Percentiles rank a stretch among this genome's conserved stretches.
Conservation (phyloP, 164 flowering plant genomes). For the Tetracentron sinense region DNA sequence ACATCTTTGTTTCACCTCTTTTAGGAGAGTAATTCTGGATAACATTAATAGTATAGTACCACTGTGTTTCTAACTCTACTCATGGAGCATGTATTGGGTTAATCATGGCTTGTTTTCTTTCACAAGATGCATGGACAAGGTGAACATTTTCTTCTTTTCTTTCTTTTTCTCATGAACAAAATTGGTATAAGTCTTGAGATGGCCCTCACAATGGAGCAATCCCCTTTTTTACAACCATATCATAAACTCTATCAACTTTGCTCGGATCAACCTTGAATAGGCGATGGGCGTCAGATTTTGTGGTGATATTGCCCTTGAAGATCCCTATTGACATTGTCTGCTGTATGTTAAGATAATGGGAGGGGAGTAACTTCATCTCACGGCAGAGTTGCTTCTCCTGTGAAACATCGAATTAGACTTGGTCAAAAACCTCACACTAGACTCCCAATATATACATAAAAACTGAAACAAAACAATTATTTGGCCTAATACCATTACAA, state of each 20-base stretch:
- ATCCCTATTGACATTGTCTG: constrained; percentile 53
- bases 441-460: background rate
- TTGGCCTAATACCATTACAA: too few species aligned
- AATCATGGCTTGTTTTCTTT: too few species aligned
- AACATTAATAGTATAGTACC: too few species aligned
- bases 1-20: too few species aligned
- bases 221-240: constrained; percentile 71
- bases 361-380: constrained; percentile 65
- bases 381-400: constrained; percentile 76
- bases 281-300: constrained; percentile 68
- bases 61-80: too few species aligned
- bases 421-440: background rate
- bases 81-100: too few species aligned
- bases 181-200: background rate
- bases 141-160: background rate
- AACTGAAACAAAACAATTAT: too few species aligned
- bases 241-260: constrained; percentile 86
- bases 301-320: constrained; percentile 48
- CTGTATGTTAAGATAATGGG: constrained; percentile 76
- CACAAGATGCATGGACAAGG: too few species aligned
- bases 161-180: background rate
- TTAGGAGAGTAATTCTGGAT: too few species aligned
- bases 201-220: constrained; percentile 34
- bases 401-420: constrained; percentile 6
- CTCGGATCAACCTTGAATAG: constrained; percentile 65